A percentile compares a stretch with the other conserved stretches of the same genome.
Evolutionary conservation across 164 flowering plant species (phyloP).

Genomic region (Malania oleifera): DNA sequence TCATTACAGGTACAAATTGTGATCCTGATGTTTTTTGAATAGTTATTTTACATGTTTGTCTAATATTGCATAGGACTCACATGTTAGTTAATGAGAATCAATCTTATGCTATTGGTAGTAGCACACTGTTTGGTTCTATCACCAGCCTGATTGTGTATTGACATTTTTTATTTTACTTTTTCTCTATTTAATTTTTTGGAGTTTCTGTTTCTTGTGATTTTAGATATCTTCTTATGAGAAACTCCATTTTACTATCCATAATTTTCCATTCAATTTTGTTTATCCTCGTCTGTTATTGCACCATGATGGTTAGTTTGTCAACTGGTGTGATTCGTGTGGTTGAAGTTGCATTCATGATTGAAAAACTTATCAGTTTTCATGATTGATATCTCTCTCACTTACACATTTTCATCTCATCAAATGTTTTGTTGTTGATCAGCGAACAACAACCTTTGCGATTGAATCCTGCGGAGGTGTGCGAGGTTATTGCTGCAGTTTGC

Average conservation of each 20-base stretch:
- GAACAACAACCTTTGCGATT: constrained; percentile 93
- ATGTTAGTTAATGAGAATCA: neutral
- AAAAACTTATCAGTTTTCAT: neutral
- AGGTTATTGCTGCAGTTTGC: constrained; percentile 93
- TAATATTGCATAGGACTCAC: no score
- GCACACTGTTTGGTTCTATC: neutral
- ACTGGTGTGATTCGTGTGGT: neutral
- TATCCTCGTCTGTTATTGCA: neutral
- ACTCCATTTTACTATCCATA: no score
- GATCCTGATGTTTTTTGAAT: no score
- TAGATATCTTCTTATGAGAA: neutral
- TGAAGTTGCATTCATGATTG: neutral
- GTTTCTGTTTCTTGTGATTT: neutral
- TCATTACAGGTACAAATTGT: constrained; percentile 65
- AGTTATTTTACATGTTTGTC: no score
- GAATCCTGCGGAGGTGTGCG: constrained; percentile 82
- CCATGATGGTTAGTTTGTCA: neutral
- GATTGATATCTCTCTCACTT: constrained; percentile 5
- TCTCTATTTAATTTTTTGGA: neutral
- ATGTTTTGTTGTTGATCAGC: constrained; percentile 40
- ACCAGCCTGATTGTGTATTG: neutral
- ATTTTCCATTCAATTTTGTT: neutral
- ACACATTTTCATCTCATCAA: constrained; percentile 7
- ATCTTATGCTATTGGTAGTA: neutral
- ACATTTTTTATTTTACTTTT: neutral